phyloP scores from a whole-genome alignment of 78 protist species.

The Dictyostelium capitatum region DNA sequence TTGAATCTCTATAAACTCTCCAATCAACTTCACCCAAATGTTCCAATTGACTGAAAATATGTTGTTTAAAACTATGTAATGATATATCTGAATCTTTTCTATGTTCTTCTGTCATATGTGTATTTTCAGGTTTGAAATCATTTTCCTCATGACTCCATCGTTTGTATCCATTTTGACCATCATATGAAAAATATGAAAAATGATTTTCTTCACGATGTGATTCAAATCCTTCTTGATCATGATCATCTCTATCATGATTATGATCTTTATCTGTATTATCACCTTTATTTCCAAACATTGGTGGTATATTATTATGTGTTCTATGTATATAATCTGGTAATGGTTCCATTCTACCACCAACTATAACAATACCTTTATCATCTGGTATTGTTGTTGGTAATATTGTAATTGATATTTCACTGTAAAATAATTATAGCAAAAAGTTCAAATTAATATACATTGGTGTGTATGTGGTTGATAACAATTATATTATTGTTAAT shows the following conservation, averaged over 20 bases:
- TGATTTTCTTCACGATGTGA: slow-evolving; percentile 19
- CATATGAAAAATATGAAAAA: slow-evolving; percentile 64
- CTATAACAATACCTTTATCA: slow-evolving; percentile 58
- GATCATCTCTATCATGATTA: not conserved
- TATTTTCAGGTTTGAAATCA: slow-evolving; percentile 47
- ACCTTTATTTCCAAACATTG: not conserved
- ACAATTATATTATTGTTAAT: no score
- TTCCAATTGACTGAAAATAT: slow-evolving; percentile 32
- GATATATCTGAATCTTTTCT: slow-evolving; percentile 21
- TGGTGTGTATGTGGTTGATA: no score
- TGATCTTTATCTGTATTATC: not conserved
- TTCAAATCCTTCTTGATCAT: not conserved
- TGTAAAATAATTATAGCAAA: not conserved
- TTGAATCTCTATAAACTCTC: slow-evolving; percentile 42
- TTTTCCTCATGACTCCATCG: slow-evolving; percentile 65
- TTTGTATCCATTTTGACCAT: slow-evolving; percentile 28
- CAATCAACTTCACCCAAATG: slow-evolving; percentile 82
- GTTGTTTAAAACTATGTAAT: slow-evolving; percentile 64
- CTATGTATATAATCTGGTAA: not conserved
- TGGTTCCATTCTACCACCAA: slow-evolving; percentile 67
- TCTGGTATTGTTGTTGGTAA: not conserved
- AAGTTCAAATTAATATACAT: not conserved
- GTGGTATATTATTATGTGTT: slow-evolving; percentile 24
- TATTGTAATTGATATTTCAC: slow-evolving; percentile 48
- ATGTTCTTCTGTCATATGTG: slow-evolving; percentile 42